A percentile compares a stretch with the other conserved stretches of the same genome.
phyloP scores from a whole-genome alignment of 495 filamentous ascomycete species.

The Aspergillus bertholletiae region DNA sequence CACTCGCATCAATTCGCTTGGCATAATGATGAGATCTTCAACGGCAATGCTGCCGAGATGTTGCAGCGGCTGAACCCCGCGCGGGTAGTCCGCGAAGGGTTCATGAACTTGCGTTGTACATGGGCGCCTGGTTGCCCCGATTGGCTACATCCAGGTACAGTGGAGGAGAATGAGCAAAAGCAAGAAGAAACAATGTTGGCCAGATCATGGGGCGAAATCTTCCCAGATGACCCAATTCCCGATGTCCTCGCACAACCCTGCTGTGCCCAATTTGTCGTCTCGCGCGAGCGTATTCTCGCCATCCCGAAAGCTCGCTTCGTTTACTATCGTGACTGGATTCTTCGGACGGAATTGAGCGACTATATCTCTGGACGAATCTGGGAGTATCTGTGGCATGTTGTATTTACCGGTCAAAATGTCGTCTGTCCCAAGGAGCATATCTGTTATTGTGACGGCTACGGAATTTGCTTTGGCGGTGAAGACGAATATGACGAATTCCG shows the following conservation, averaged over 20 bases:
- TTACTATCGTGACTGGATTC: constrained; percentile 65
- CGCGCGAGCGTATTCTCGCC: constrained; percentile 50
- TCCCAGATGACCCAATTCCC: constrained; percentile 51
- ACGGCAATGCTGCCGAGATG: constrained; percentile 49
- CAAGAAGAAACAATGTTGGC: constrained; percentile 60
- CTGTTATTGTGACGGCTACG: constrained; percentile 77
- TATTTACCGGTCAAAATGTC: constrained; percentile 58
- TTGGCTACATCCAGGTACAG: constrained; percentile 60
- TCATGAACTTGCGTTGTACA: constrained; percentile 63
- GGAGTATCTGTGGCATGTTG: constrained; percentile 73
- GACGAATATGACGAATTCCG: constrained; percentile 49
- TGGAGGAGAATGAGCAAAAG: constrained; percentile 48
- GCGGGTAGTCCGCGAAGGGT: constrained; percentile 54
- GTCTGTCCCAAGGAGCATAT: constrained; percentile 62
- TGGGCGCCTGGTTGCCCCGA: constrained; percentile 61
- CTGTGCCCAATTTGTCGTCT: constrained; percentile 69
- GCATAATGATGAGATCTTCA: constrained; percentile 59
- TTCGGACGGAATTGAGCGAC: constrained; percentile 59
- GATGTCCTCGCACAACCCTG: constrained; percentile 52
- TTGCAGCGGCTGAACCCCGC: constrained; percentile 50
- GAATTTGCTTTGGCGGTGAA: constrained; percentile 69
- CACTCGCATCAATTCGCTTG: constrained; percentile 64
- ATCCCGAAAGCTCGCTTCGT: constrained; percentile 59
- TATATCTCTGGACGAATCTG: constrained; percentile 67
- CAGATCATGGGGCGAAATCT: constrained; percentile 51